A percentile compares a stretch with the other conserved stretches of the same genome.
phyloP scores from a whole-genome alignment of 345 rosid genomes.

The Populus euphratica region DNA sequence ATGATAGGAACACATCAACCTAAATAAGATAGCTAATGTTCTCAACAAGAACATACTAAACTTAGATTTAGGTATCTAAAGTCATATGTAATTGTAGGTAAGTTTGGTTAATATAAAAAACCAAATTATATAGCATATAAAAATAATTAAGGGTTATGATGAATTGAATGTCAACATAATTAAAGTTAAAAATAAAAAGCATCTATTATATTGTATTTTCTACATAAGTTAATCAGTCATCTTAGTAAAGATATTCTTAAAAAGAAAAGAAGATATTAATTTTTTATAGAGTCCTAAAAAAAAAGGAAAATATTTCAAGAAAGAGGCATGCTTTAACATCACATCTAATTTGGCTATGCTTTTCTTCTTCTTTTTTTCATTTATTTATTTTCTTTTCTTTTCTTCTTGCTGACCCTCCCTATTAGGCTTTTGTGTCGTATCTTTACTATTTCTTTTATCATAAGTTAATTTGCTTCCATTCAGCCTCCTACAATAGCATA shows the following conservation, averaged over 20 bases:
- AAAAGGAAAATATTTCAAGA: neutral
- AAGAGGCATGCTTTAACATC: no score
- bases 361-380: no score
- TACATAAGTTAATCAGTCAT: conserved; percentile 39
- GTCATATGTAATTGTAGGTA: conserved; percentile 96
- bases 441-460: no score
- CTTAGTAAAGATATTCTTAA: neutral
- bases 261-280: neutral
- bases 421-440: no score
- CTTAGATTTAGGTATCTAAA: conserved; percentile 85
- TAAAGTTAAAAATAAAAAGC: conserved; percentile 23
- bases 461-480: no score
- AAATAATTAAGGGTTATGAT: neutral
- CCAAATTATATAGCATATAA: conserved; percentile 19
- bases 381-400: no score
- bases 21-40: conserved; percentile 75
- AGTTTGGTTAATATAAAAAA: conserved; percentile 50
- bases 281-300: neutral
- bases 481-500: no score
- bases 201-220: conserved; percentile 80
- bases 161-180: conserved; percentile 1
- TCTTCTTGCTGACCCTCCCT: no score
- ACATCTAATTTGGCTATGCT: no score
- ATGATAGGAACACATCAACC: conserved; percentile 78
- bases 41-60: conserved; percentile 81